Conservation (phyloP, 1,139 yeast species). For the Petasospora fabianii region DNA sequence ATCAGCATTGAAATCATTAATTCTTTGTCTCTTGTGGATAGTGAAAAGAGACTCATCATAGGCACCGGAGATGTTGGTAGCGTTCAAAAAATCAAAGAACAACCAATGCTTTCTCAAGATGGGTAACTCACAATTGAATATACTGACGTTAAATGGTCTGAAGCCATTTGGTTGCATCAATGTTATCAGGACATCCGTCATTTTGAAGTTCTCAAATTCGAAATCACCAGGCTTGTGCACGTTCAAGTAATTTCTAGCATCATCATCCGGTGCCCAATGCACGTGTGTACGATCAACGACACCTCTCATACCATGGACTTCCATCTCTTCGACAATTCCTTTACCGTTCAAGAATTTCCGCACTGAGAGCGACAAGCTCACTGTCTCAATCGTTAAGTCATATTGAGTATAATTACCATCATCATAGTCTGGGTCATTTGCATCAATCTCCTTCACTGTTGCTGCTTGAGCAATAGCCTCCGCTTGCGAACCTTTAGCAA, state of each 20-base stretch:
- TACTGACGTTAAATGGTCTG: slow-evolving; percentile 80
- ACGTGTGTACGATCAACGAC: slow-evolving; percentile 89
- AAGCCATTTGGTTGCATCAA: slow-evolving; percentile 76
- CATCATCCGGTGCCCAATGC: slow-evolving; percentile 76
- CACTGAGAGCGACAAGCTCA: slow-evolving; percentile 75
- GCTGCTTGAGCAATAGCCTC: slow-evolving; percentile 52
- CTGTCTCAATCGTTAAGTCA: slow-evolving; percentile 84
- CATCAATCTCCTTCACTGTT: slow-evolving; percentile 16
- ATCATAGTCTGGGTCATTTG: slow-evolving; percentile 38
- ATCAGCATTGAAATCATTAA: slow-evolving; percentile 19
- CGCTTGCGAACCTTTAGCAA: slow-evolving; percentile 72
- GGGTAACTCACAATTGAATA: slow-evolving; percentile 80
- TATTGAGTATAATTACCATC: slow-evolving; percentile 96
- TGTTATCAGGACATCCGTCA: slow-evolving; percentile 83
- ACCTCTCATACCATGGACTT: slow-evolving; percentile 83
- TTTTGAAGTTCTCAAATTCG: slow-evolving; percentile 75
- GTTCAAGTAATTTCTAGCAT: slow-evolving; percentile 76
- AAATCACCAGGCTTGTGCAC: slow-evolving; percentile 83
- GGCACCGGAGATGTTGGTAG: slow-evolving; percentile 82
- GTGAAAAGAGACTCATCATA: slow-evolving; percentile 93
- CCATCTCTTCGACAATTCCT: slow-evolving; percentile 81
- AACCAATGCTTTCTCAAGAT: slow-evolving; percentile 88
- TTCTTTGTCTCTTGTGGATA: slow-evolving; percentile 53
- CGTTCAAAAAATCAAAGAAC: slow-evolving; percentile 79
- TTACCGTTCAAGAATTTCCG: slow-evolving; percentile 86